phyloP scores from a whole-genome alignment of 768 basidiomycete genomes.

The Boletales sp. region DNA sequence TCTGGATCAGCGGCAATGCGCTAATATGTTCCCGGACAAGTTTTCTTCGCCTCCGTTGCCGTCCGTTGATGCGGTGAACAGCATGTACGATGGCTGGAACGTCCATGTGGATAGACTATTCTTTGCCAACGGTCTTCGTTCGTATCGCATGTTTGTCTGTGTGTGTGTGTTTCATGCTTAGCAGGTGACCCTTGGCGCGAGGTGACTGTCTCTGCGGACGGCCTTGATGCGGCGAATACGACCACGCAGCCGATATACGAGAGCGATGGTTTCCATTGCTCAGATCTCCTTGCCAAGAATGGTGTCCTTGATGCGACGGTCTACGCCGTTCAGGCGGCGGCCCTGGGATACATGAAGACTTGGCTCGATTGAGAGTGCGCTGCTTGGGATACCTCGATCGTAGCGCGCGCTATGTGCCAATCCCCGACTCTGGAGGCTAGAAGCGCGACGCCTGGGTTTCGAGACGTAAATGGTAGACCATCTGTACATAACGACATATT shows the following conservation, averaged over 20 bases:
- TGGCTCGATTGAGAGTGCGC: conserved; percentile 41
- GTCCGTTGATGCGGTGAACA: conserved; percentile 42
- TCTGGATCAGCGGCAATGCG: conserved; percentile 59
- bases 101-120: conserved; percentile 55
- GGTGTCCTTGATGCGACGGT: conserved; percentile 50
- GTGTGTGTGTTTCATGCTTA: neutral
- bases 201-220: conserved; percentile 60
- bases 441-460: too few species aligned
- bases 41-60: conserved; percentile 48
- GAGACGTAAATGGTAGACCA: too few species aligned
- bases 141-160: conserved; percentile 15
- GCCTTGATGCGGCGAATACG: conserved; percentile 44
- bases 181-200: conserved; percentile 73
- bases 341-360: conserved; percentile 46
- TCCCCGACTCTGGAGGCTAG: too few species aligned
- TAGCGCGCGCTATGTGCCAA: too few species aligned
- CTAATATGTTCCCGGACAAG: conserved; percentile 58
- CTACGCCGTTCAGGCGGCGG: conserved; percentile 49
- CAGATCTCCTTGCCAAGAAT: conserved; percentile 46
- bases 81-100: conserved; percentile 59
- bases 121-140: conserved; percentile 68
- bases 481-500: too few species aligned
- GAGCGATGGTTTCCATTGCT: conserved; percentile 65
- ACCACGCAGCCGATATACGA: conserved; percentile 52
- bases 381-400: too few species aligned